Conservation (phyloP, 208 protist genomes). For the Trypanosoma lewisi region DNA sequence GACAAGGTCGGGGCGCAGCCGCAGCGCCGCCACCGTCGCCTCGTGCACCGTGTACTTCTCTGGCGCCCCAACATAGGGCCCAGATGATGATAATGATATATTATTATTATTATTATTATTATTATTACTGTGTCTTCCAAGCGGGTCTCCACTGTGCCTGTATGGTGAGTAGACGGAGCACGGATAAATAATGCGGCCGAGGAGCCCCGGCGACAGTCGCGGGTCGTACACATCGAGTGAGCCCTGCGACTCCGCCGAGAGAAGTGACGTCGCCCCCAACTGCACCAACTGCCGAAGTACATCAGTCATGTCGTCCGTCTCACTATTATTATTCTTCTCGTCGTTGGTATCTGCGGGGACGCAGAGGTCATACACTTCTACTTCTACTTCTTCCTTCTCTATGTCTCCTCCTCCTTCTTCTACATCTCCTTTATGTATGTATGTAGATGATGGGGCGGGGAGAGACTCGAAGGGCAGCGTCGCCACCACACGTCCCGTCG, state of each 20-base stretch:
- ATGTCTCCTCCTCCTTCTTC: no score
- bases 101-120: not conserved
- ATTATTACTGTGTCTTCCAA: not conserved
- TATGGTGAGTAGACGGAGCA: constrained; percentile 72
- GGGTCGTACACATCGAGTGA: constrained; percentile 48
- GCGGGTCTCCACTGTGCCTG: constrained; percentile 53
- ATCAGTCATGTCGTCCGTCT: constrained; percentile 30
- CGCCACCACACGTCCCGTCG: constrained; percentile 50
- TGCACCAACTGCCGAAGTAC: constrained; percentile 58
- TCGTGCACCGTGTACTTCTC: constrained; percentile 32
- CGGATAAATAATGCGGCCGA: constrained; percentile 60
- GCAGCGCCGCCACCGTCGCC: constrained; percentile 4
- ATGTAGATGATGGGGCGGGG: no score
- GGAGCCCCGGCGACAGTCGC: constrained; percentile 36
- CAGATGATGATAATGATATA: not conserved
- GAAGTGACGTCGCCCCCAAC: constrained; percentile 65
- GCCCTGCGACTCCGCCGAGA: constrained; percentile 36
- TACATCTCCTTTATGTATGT: no score
- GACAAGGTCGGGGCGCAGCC: constrained; percentile 19
- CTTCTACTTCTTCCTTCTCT: constrained; percentile 10
- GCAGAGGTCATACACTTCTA: constrained; percentile 16
- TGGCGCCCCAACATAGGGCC: constrained; percentile 30
- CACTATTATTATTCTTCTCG: not conserved
- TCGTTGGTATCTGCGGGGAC: constrained; percentile 6
- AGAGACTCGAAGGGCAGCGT: constrained; percentile 77